Conservation (phyloP, 495 filamentous ascomycete species). For the Aspergillus incahuasiensis region DNA sequence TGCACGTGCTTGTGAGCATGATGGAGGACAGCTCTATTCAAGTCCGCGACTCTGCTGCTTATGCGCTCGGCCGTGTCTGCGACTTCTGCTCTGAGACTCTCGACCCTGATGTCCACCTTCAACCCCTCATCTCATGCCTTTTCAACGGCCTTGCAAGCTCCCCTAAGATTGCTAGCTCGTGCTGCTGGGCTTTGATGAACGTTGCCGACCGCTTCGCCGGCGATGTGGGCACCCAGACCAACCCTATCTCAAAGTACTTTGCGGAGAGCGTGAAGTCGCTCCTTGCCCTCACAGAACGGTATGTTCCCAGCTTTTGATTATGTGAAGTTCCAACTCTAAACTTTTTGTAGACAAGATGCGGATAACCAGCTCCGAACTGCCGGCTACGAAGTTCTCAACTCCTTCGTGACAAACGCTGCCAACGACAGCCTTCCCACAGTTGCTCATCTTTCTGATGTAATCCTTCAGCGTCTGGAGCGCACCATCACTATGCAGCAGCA, state of each 20-base stretch:
- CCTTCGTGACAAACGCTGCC: conserved; percentile 85
- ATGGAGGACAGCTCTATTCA: conserved; percentile 88
- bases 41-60: conserved; percentile 96
- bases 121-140: conserved; percentile 77
- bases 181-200: conserved; percentile 99
- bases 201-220: conserved; percentile 91
- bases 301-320: conserved; percentile 10
- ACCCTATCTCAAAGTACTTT: conserved; percentile 87
- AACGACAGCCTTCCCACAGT: conserved; percentile 77
- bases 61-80: conserved; percentile 91
- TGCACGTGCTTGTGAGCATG: conserved; percentile 87
- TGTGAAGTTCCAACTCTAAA: neutral
- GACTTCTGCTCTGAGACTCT: conserved; percentile 85
- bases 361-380: conserved; percentile 94
- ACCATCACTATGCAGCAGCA: conserved; percentile 89
- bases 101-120: conserved; percentile 75
- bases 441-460: conserved; percentile 73
- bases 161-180: conserved; percentile 94
- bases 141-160: conserved; percentile 87
- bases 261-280: conserved; percentile 84
- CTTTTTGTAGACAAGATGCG: conserved; percentile 52
- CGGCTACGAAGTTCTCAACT: conserved; percentile 95
- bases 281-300: conserved; percentile 77
- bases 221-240: conserved; percentile 68
- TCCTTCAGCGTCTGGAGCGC: conserved; percentile 83